phyloP scores from a whole-genome alignment of 768 basidiomycete species.

The Trametes cingulata region DNA sequence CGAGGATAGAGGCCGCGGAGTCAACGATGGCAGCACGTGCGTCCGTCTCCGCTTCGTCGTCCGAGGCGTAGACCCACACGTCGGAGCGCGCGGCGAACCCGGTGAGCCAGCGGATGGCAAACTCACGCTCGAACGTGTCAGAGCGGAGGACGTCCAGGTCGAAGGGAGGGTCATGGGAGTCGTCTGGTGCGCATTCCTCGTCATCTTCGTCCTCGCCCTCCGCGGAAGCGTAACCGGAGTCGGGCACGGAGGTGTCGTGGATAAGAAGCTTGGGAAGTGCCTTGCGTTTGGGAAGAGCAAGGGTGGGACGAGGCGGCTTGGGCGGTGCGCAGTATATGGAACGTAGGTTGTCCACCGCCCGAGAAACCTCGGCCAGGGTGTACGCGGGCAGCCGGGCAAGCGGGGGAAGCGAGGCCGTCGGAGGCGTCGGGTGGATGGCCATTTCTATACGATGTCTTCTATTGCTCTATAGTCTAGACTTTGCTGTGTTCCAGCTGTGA shows the following conservation, averaged over 20 bases:
- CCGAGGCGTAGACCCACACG: slow-evolving; percentile 41
- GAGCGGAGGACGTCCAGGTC: slow-evolving; percentile 51
- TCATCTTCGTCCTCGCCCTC: slow-evolving; percentile 56
- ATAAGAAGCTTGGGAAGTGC: slow-evolving; percentile 31
- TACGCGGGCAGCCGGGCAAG: slow-evolving; percentile 44
- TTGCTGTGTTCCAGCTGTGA: background rate
- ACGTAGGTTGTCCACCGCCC: slow-evolving; percentile 46
- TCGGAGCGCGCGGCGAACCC: slow-evolving; percentile 65
- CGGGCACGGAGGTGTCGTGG: slow-evolving; percentile 51
- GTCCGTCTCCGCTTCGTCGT: slow-evolving; percentile 40
- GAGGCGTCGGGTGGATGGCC: slow-evolving; percentile 33
- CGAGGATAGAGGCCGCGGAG: slow-evolving; percentile 58
- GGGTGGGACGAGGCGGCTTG: slow-evolving; percentile 24
- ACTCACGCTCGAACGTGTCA: slow-evolving; percentile 67
- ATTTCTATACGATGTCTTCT: slow-evolving; percentile 10
- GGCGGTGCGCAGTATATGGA: slow-evolving; percentile 53
- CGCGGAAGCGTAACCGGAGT: slow-evolving; percentile 80
- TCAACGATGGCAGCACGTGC: slow-evolving; percentile 50
- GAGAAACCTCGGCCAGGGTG: slow-evolving; percentile 39
- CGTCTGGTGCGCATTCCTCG: slow-evolving; percentile 26
- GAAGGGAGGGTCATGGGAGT: slow-evolving; percentile 31
- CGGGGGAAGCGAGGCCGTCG: slow-evolving; percentile 57
- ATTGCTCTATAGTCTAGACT: slow-evolving; percentile 20
- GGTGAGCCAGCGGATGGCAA: slow-evolving; percentile 74
- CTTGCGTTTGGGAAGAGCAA: slow-evolving; percentile 25